Conservation (phyloP, 2,329 filamentous ascomycete genomes). For the Thielaviopsis euricoi region DNA sequence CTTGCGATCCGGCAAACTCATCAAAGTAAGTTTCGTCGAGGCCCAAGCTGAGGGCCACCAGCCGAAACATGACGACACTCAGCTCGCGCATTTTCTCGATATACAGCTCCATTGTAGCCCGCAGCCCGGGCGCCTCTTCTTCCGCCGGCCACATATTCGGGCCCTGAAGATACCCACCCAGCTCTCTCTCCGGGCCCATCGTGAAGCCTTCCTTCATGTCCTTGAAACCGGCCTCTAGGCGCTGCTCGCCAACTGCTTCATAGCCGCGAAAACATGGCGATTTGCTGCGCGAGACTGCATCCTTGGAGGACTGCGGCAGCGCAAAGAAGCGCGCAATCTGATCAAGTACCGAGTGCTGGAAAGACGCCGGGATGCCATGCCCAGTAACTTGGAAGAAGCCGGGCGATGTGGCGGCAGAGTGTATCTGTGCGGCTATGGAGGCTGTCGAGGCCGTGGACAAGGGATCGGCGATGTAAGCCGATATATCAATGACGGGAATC, state of each 20-base stretch:
- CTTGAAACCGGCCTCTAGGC: background rate
- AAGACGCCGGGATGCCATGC: background rate
- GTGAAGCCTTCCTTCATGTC: background rate
- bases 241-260: background rate
- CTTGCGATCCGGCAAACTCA: background rate
- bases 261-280: background rate
- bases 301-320: background rate
- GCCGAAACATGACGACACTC: background rate
- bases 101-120: background rate
- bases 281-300: background rate
- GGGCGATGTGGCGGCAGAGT: background rate
- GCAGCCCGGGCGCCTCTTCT: background rate
- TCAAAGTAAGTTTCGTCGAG: background rate
- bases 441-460: background rate
- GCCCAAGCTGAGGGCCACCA: background rate
- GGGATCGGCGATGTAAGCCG: background rate
- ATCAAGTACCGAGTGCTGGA: background rate
- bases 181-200: background rate
- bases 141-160: background rate
- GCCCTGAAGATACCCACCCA: background rate
- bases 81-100: background rate
- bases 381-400: background rate
- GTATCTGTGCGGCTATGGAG: background rate
- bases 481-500: background rate
- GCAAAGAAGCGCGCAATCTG: background rate